Percentiles rank a stretch among this genome's conserved stretches.
phyloP scores from a whole-genome alignment of 805 yeast species.

The Phaffomyces opuntiae region DNA sequence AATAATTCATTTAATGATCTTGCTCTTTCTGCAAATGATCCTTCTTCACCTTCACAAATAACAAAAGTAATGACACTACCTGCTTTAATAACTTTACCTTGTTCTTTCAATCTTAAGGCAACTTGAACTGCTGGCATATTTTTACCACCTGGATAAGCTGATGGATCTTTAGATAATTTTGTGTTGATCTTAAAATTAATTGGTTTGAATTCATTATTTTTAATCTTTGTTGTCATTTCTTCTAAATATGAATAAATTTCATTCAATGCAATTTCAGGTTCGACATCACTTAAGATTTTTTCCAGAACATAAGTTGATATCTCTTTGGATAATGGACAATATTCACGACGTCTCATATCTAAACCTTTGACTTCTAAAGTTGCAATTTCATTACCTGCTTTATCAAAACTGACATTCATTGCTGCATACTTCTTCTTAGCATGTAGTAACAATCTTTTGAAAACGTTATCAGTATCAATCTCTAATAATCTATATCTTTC shows the following conservation, averaged over 20 bases:
- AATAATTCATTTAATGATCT: constrained; percentile 71
- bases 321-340: constrained; percentile 87
- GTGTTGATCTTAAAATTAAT: constrained; percentile 76
- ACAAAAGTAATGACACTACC: constrained; percentile 88
- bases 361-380: constrained; percentile 88
- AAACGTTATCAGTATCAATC: constrained; percentile 92
- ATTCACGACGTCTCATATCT: constrained; percentile 96
- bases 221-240: constrained; percentile 48
- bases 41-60: constrained; percentile 50
- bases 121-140: constrained; percentile 87
- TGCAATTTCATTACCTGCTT: constrained; percentile 50
- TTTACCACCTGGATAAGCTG: constrained; percentile 72
- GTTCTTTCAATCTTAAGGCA: constrained; percentile 71
- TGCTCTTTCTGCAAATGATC: constrained; percentile 71
- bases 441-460: constrained; percentile 74
- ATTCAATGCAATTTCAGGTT: constrained; percentile 67
- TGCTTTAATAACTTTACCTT: constrained; percentile 81
- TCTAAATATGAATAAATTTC: constrained; percentile 70
- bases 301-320: constrained; percentile 70
- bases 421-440: constrained; percentile 99
- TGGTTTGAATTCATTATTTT: constrained; percentile 52
- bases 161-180: constrained; percentile 84
- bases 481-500: constrained; percentile 83
- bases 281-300: constrained; percentile 63
- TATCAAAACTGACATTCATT: constrained; percentile 47